Conservation (phyloP, 2,329 filamentous ascomycete species). For the Rugonectria rugulosa region DNA sequence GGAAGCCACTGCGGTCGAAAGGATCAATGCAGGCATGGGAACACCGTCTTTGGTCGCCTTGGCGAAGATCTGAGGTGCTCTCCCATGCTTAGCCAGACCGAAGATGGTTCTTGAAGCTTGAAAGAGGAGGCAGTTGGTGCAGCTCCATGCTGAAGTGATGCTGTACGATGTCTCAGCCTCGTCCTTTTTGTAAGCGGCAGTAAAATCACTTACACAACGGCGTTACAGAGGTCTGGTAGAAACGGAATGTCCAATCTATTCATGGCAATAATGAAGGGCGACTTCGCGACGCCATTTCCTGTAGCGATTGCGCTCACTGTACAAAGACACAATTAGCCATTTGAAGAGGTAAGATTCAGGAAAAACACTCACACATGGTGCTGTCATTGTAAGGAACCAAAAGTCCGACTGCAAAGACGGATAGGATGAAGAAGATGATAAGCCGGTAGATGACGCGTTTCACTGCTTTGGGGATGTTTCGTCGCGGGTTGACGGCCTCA, state of each 20-base stretch:
- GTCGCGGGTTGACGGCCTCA: slow-evolving; percentile 7
- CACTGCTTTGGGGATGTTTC: slow-evolving; percentile 12
- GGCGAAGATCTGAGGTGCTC: slow-evolving; percentile 8
- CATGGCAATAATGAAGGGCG: slow-evolving; percentile 14
- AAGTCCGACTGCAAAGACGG: slow-evolving; percentile 3
- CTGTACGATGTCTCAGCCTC: not conserved
- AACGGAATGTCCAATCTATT: slow-evolving; percentile 6
- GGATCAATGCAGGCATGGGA: slow-evolving; percentile 1
- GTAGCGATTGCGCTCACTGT: slow-evolving; percentile 4
- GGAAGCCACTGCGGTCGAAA: slow-evolving; percentile 3
- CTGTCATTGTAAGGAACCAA: slow-evolving; percentile 6
- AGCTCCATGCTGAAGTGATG: slow-evolving; percentile 11
- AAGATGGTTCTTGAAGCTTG: slow-evolving; percentile 11
- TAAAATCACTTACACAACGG: not conserved
- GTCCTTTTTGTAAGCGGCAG: not conserved
- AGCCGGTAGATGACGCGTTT: slow-evolving; percentile 4
- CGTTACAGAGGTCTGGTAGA: slow-evolving; percentile 6
- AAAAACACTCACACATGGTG: slow-evolving; percentile 1
- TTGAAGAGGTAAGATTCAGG: not conserved
- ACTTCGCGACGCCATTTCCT: slow-evolving; percentile 12
- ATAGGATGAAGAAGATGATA: slow-evolving; percentile 6
- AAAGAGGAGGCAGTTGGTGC: slow-evolving; percentile 7
- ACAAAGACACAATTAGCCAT: not conserved
- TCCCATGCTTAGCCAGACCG: slow-evolving; percentile 3
- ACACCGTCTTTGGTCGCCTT: slow-evolving; percentile 1